These are phyloP conservation scores for Fusarium sp. DNA, from an alignment of 2,329 filamentous ascomycete species.

Conservation along the genomic window DNA sequence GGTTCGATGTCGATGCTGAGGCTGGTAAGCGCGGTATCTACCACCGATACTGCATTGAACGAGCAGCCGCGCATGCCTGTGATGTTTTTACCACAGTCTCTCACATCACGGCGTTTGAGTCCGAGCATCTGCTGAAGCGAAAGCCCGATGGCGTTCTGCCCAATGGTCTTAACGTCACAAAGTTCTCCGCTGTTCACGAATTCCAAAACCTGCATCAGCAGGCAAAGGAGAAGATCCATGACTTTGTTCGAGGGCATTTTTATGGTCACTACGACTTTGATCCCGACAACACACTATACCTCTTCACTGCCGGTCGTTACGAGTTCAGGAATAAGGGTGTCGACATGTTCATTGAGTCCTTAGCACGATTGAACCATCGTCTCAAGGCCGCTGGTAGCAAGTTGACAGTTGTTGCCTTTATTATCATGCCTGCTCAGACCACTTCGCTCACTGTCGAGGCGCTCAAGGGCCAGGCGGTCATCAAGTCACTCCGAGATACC, in stretches of 20 bases:
- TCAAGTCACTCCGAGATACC: slow-evolving; percentile 94
- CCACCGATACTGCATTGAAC: slow-evolving; percentile 97
- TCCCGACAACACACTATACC: slow-evolving; percentile 94
- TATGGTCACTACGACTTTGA: slow-evolving; percentile 99
- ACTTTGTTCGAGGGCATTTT: slow-evolving; percentile 98
- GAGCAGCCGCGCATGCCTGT: slow-evolving; percentile 88
- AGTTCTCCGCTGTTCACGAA: slow-evolving; percentile 98
- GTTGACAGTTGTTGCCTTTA: slow-evolving; percentile 94
- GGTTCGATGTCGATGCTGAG: slow-evolving; percentile 95
- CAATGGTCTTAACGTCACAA: slow-evolving; percentile 95
- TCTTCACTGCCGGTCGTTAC: slow-evolving; percentile 97
- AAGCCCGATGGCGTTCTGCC: slow-evolving; percentile 97
- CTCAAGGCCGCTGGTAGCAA: slow-evolving; percentile 88
- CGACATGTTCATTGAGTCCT: slow-evolving; percentile 98
- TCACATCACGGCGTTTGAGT: slow-evolving; percentile 98
- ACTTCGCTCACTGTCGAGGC: slow-evolving; percentile 95
- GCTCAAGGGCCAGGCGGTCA: slow-evolving; percentile 94
- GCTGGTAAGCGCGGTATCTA: slow-evolving; percentile 98
- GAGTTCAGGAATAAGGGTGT: slow-evolving; percentile 99
- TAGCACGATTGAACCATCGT: slow-evolving; percentile 93
- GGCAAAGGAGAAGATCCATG: slow-evolving; percentile 97
- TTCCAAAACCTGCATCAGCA: slow-evolving; percentile 98
- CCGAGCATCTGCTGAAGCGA: slow-evolving; percentile 95
- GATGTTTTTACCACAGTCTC: slow-evolving; percentile 99
- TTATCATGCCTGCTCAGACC: slow-evolving; percentile 98